These are phyloP conservation scores for Penicillium sp. DNA, from an alignment of 2,329 filamentous ascomycete genomes.

Conservation along the genomic window DNA sequence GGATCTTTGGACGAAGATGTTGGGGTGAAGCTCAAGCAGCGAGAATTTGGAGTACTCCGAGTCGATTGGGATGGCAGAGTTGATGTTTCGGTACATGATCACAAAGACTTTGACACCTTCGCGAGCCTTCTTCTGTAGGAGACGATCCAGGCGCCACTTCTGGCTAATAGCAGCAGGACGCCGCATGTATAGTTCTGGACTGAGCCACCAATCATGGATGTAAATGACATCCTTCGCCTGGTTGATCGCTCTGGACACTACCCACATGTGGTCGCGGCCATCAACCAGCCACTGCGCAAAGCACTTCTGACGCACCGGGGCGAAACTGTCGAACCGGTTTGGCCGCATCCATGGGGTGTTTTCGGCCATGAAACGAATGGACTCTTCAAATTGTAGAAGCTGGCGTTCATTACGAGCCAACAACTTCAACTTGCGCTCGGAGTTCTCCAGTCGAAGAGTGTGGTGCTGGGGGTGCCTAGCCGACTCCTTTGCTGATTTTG, in stretches of 20 bases:
- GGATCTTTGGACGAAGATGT: constrained; percentile 93
- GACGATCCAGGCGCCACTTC: constrained; percentile 92
- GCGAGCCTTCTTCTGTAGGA: constrained; percentile 88
- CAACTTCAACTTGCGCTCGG: constrained; percentile 87
- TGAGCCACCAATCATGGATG: constrained; percentile 99
- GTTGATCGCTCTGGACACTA: constrained; percentile 92
- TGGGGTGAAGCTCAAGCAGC: constrained; percentile 89
- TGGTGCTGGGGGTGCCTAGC: constrained; percentile 72
- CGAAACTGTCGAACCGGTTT: constrained; percentile 91
- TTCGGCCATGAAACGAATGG: constrained; percentile 80
- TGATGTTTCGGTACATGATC: constrained; percentile 97
- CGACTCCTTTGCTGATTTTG: constrained; percentile 64
- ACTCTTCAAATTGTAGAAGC: constrained; percentile 89
- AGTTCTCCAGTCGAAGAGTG: constrained; percentile 82
- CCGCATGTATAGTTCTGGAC: constrained; percentile 92
- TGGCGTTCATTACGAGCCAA: constrained; percentile 89
- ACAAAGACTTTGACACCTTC: constrained; percentile 98
- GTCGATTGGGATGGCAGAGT: constrained; percentile 95
- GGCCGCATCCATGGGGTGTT: constrained; percentile 79
- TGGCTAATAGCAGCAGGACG: constrained; percentile 93
- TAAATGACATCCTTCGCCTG: constrained; percentile 98
- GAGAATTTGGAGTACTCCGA: constrained; percentile 98
- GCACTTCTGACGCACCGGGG: constrained; percentile 80
- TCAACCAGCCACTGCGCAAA: constrained; percentile 97
- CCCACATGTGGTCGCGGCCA: constrained; percentile 99